Percentiles rank a stretch among this genome's conserved stretches.
Conservation (phyloP, 176 grass and related monocot genomes). For the Stipa capillata region DNA sequence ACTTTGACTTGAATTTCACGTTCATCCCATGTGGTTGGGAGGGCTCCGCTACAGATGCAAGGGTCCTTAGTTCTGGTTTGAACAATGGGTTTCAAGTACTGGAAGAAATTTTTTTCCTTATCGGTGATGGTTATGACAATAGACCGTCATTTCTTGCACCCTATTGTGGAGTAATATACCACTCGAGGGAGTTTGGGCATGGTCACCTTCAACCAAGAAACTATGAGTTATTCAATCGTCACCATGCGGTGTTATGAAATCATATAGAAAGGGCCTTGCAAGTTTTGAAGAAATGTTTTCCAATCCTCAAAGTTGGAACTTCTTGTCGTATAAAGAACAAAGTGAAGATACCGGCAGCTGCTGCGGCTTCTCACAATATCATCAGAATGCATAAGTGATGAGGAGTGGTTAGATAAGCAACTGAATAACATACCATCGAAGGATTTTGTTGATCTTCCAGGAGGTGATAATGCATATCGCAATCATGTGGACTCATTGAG, state of each 20-base stretch:
- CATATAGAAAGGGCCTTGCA: not conserved
- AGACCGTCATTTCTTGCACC: not conserved
- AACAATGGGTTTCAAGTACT: not conserved
- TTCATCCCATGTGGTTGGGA: not conserved
- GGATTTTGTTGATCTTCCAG: too few relatives aligned
- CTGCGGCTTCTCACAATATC: not conserved
- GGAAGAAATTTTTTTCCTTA: not conserved
- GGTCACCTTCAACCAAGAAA: too few relatives aligned
- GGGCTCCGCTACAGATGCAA: not conserved
- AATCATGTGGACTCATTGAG: not conserved
- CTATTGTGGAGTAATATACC: not conserved
- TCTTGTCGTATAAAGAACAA: not conserved
- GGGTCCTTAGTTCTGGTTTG: not conserved
- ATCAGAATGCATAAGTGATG: not conserved
- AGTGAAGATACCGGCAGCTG: not conserved
- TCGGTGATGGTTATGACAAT: not conserved
- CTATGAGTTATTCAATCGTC: not conserved
- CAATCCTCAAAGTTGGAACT: too few relatives aligned
- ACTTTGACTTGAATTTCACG: not conserved
- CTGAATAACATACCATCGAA: not conserved
- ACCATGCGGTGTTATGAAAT: not conserved
- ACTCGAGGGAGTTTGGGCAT: not conserved
- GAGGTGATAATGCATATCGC: not conserved
- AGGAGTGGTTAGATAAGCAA: not conserved
- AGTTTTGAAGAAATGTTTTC: not conserved